These are phyloP conservation scores for Heterobasidion annosum DNA, from an alignment of 1,284 basidiomycete species.

Conservation along the genomic window DNA sequence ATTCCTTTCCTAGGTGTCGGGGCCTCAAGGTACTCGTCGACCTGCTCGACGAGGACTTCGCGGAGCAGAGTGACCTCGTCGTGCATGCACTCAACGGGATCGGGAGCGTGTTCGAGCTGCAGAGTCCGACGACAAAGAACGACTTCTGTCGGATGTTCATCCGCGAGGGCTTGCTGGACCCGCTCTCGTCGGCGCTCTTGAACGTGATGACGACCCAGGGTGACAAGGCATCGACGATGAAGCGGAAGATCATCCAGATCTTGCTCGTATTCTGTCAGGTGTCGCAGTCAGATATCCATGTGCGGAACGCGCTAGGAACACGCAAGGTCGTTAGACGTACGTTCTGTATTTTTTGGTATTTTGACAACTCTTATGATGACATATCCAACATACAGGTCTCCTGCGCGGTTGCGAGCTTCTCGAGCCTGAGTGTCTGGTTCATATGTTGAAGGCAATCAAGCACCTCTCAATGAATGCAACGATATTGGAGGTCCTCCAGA, in stretches of 20 bases:
- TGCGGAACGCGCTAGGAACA: constrained; percentile 85
- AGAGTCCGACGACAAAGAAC: constrained; percentile 93
- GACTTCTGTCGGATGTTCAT: constrained; percentile 99
- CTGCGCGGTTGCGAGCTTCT: constrained; percentile 78
- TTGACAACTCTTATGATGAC: neutral
- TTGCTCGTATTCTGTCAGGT: constrained; percentile 92
- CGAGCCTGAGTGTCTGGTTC: constrained; percentile 77
- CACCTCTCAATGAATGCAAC: constrained; percentile 91
- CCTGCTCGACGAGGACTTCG: constrained; percentile 93
- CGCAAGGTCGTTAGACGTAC: constrained; percentile 83
- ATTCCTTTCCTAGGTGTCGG: constrained; percentile 59
- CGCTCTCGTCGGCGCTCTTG: constrained; percentile 82
- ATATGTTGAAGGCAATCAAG: constrained; percentile 91
- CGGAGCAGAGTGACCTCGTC: constrained; percentile 83
- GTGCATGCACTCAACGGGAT: constrained; percentile 93
- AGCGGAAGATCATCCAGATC: constrained; percentile 85
- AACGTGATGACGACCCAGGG: constrained; percentile 78
- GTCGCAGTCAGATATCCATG: constrained; percentile 88
- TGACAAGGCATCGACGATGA: constrained; percentile 64
- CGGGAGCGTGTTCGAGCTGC: constrained; percentile 89
- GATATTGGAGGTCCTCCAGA: constrained; percentile 88
- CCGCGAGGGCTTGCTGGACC: constrained; percentile 88
- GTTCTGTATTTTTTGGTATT: constrained; percentile 19
- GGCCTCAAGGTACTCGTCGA: constrained; percentile 92
- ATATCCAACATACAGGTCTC: constrained; percentile 42